Evolutionary conservation across 768 basidiomycete species (phyloP).

Genomic region (Boletus fagicola): DNA sequence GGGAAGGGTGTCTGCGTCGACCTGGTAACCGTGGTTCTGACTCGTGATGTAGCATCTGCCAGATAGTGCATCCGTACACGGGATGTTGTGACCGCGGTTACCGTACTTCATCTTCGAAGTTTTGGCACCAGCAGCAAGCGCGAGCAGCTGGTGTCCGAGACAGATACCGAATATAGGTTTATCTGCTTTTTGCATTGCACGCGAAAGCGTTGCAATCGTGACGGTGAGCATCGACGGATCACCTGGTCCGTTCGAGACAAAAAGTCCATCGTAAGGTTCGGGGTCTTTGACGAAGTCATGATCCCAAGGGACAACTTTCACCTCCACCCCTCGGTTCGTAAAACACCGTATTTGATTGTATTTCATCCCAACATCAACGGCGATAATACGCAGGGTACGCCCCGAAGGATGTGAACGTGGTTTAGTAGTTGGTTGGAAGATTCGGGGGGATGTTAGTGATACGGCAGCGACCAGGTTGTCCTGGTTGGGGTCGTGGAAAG

Average conservation of each 20-base stretch:
- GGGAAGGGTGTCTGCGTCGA: conserved; percentile 77
- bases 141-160: conserved; percentile 95
- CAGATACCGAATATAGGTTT: conserved; percentile 97
- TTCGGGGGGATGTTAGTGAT: conserved; percentile 63
- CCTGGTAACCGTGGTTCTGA: conserved; percentile 98
- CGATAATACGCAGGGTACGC: conserved; percentile 78
- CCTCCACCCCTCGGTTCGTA: conserved; percentile 83
- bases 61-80: conserved; percentile 89
- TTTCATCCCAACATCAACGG: conserved; percentile 99
- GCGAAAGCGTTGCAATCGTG: conserved; percentile 67
- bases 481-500: conserved; percentile 85
- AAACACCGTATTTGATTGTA: conserved; percentile 99
- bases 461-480: conserved; percentile 90
- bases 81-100: conserved; percentile 98
- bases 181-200: conserved; percentile 68
- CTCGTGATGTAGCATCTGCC: conserved; percentile 99
- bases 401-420: conserved; percentile 73
- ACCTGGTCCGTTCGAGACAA: conserved; percentile 97
- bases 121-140: conserved; percentile 88
- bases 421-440: conserved; percentile 61
- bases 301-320: conserved; percentile 98
- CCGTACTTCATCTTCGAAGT: conserved; percentile 99
- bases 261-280: conserved; percentile 90
- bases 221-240: conserved; percentile 82
- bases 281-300: conserved; percentile 81